Evolutionary conservation across 345 rosid species (phyloP).

Genomic region (Salix arbutifolia): DNA sequence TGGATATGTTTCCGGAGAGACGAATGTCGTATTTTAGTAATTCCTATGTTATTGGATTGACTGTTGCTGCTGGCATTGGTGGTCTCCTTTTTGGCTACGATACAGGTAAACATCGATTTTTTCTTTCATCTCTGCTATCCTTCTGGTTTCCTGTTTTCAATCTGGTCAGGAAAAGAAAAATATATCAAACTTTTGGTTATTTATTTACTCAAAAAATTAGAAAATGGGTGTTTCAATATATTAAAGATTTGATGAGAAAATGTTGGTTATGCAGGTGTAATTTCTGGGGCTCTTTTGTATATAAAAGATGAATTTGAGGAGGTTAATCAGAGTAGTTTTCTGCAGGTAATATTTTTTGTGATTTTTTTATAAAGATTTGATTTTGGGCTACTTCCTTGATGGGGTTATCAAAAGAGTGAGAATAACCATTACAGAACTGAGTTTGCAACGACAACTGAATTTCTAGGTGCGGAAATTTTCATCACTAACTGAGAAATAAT

Average conservation of each 20-base stretch:
- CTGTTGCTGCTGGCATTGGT: slow-evolving; percentile 82
- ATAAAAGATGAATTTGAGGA: slow-evolving; percentile 86
- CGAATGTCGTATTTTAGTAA: slow-evolving; percentile 79
- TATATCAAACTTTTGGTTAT: background rate
- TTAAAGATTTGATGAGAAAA: background rate
- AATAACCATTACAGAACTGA: background rate
- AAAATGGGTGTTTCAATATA: background rate
- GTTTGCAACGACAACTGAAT: background rate
- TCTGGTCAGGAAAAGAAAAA: background rate
- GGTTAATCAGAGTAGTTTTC: slow-evolving; percentile 70
- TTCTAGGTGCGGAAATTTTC: no score
- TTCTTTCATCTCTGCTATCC: background rate
- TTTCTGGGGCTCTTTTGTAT: slow-evolving; percentile 92
- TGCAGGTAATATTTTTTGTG: slow-evolving; percentile 50
- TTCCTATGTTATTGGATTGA: slow-evolving; percentile 58
- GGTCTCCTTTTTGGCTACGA: slow-evolving; percentile 93
- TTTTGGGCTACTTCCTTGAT: background rate
- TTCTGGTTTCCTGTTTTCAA: background rate
- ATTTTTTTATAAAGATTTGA: background rate
- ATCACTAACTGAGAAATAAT: background rate
- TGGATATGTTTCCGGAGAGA: slow-evolving; percentile 83
- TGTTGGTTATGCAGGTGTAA: slow-evolving; percentile 58
- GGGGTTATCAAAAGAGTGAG: background rate
- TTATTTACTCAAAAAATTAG: no score
- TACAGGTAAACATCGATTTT: slow-evolving; percentile 62